Base-by-base conservation (phyloP, 2,329 filamentous ascomycete species). In the Fusarium sp. region DNA sequence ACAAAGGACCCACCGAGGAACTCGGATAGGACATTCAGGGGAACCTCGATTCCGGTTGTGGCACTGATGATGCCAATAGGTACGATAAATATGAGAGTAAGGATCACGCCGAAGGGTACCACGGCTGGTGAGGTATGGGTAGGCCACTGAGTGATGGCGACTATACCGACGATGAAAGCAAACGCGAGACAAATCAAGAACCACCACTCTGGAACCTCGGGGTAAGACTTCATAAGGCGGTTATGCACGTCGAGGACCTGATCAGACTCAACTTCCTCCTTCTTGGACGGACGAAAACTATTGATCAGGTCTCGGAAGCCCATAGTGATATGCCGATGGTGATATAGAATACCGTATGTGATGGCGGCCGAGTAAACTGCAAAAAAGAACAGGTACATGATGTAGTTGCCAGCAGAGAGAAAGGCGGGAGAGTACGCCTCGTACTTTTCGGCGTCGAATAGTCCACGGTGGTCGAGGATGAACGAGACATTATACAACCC, bases 151-250 rank as follows among this genome's bases (percentile, higher is more conserved):
- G 79, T 79, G 27, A 85, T 78, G 10, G 78, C 81, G 1, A 78
- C 75, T 43, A 84, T 79, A 50, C 83, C 84, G n/a, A 83, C 62
- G 14, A 77, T 74, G 30, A 84, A 71, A 6, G 83, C 79, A 8
- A 79, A 59, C 30, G 79, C 64, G 17, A 83, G 78, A 7, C 77
- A 73, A 9, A 80, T 66, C 15, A 83, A 60, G 69, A 87, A 88
- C 84, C 85, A 87, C 85, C 85, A 87, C 56, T 87, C 85, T 0
- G 86, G 85, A 1, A 85, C 84, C 73, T 87, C 86, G 4, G 80
- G 81, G 70, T 89, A 88, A 1, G 74, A 74, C 12, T 79, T 77
- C 86, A 89, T 88, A 22, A 88, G 81, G 3, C 84, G 82, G 65
- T 84, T 84, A 76, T 88, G 87, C 3, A 86, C 79, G 69, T 86